These are phyloP conservation scores for Globisporangium sylvaticum DNA, from an alignment of 352 stramenopile species.

Conservation along the genomic window DNA sequence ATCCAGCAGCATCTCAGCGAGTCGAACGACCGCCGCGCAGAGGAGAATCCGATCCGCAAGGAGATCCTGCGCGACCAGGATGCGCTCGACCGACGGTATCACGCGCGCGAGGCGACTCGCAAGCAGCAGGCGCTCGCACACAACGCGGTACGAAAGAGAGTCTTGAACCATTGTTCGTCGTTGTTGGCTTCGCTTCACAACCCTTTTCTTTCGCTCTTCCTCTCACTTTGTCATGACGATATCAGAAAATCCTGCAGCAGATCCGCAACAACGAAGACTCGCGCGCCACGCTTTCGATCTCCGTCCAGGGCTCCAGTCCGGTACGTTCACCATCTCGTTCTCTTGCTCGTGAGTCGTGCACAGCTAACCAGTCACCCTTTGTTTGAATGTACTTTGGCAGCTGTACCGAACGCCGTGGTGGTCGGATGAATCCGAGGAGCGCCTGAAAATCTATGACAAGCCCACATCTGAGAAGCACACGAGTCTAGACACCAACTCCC, in stretches of 20 bases:
- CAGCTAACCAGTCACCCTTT: too few relatives aligned
- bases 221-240: neutral
- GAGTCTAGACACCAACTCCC: conserved; percentile 11
- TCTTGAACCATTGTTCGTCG: neutral
- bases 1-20: conserved; percentile 20
- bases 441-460: conserved; percentile 17
- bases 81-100: conserved; percentile 20
- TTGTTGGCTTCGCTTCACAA: neutral
- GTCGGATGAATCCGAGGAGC: conserved; percentile 34
- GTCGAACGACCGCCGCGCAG: neutral
- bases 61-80: conserved; percentile 20
- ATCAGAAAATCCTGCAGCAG: conserved; percentile 21
- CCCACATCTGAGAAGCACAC: conserved; percentile 13
- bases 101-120: conserved; percentile 10
- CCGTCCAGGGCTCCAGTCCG: conserved; percentile 23
- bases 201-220: neutral
- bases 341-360: neutral
- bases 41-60: neutral
- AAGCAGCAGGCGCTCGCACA: conserved; percentile 20
- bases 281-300: conserved; percentile 17
- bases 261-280: conserved; percentile 27
- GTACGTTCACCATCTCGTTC: conserved; percentile 11
- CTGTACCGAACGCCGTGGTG: conserved; percentile 38
- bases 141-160: conserved; percentile 14
- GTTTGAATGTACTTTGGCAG: conserved; percentile 6